phyloP scores from a whole-genome alignment of 129 eudicot species.

The Apium graveolens region DNA sequence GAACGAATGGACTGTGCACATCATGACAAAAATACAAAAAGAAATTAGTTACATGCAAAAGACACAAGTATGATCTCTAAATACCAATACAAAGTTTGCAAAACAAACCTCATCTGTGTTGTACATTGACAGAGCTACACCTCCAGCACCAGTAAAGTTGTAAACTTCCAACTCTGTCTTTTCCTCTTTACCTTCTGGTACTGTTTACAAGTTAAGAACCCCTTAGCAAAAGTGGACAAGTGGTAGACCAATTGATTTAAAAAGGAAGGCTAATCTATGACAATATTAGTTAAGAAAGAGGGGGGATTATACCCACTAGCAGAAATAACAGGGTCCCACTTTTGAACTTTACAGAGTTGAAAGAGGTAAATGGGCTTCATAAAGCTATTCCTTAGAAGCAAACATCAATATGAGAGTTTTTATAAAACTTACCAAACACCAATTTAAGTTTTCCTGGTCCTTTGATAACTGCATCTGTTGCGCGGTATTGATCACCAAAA shows the following conservation, averaged over 20 bases:
- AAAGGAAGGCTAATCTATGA: background rate
- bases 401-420: background rate
- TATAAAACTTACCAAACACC: constrained; percentile 50
- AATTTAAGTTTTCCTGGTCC: constrained; percentile 88
- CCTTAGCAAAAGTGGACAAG: background rate
- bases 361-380: background rate
- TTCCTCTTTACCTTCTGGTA: constrained; percentile 83
- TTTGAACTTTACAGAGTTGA: background rate
- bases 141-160: constrained; percentile 84
- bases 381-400: background rate
- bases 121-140: constrained; percentile 94
- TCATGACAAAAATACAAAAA: background rate
- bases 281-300: background rate
- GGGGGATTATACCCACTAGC: background rate
- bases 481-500: constrained; percentile 89
- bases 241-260: background rate
- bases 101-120: constrained; percentile 84
- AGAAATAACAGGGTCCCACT: background rate
- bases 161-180: constrained; percentile 71
- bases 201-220: constrained; percentile 24
- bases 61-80: background rate
- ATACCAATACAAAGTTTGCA: background rate
- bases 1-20: constrained; percentile 71
- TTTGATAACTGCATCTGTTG: constrained; percentile 81
- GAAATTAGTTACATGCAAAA: constrained; percentile 8